Percentiles rank a stretch among this genome's conserved stretches.
Conservation (phyloP, 805 yeast genomes). For the Barnettozyma wickerhamii region DNA sequence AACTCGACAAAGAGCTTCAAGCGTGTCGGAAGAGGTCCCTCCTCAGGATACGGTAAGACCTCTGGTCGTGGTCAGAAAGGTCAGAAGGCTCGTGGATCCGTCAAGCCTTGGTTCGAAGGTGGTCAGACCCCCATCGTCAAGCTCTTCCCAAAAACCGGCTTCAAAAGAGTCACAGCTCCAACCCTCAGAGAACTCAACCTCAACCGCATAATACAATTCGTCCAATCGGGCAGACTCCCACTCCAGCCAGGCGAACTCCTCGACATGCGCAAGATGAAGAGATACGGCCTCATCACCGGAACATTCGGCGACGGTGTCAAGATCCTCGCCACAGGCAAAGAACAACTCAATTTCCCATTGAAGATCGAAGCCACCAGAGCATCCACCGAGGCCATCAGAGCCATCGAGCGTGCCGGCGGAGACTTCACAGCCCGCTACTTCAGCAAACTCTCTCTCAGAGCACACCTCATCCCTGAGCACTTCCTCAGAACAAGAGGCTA, state of each 20-base stretch:
- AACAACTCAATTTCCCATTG: slow-evolving; percentile 50
- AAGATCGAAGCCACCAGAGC: slow-evolving; percentile 83
- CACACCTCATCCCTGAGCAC: slow-evolving; percentile 72
- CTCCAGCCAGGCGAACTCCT: slow-evolving; percentile 57
- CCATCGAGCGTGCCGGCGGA: slow-evolving; percentile 72
- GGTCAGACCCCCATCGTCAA: slow-evolving; percentile 92
- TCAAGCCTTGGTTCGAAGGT: slow-evolving; percentile 95
- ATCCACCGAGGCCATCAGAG: slow-evolving; percentile 63
- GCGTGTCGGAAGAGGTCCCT: slow-evolving; percentile 95
- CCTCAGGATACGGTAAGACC: slow-evolving; percentile 89
- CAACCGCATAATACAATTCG: slow-evolving; percentile 64
- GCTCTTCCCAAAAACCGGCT: slow-evolving; percentile 84
- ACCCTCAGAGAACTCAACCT: slow-evolving; percentile 53
- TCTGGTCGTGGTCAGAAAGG: slow-evolving; percentile 98
- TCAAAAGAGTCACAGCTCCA: slow-evolving; percentile 57
- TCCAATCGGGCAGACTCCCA: slow-evolving; percentile 60
- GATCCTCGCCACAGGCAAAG: slow-evolving; percentile 64
- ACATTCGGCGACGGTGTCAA: slow-evolving; percentile 75
- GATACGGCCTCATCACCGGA: slow-evolving; percentile 70
- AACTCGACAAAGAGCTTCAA: slow-evolving; percentile 59
- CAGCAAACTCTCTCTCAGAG: slow-evolving; percentile 61
- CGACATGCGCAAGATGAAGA: slow-evolving; percentile 72
- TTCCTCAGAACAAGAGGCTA: slow-evolving; percentile 69
- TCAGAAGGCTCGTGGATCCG: slow-evolving; percentile 92
- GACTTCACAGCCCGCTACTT: slow-evolving; percentile 69